phyloP scores from a whole-genome alignment of 345 rosid species.

The Luvunga scandens region DNA sequence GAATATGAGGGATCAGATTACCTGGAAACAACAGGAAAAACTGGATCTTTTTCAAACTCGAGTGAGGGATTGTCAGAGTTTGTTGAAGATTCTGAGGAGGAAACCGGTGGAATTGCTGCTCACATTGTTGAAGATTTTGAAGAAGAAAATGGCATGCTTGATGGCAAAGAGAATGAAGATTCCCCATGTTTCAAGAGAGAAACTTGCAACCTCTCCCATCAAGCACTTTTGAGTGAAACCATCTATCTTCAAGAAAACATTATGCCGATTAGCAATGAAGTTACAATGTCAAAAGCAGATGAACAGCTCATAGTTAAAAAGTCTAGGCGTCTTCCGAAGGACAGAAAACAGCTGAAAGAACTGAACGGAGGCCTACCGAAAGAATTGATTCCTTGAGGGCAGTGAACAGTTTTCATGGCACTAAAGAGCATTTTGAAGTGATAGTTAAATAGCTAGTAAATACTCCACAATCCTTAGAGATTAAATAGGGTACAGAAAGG shows the following conservation, averaged over 20 bases:
- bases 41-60: constrained; percentile 11
- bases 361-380: background rate
- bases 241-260: background rate
- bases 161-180: constrained; percentile 11
- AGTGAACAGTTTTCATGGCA: background rate
- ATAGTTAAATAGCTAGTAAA: background rate
- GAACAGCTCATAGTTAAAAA: constrained; percentile 6
- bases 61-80: constrained; percentile 4
- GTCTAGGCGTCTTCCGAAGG: background rate
- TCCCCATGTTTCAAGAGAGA: background rate
- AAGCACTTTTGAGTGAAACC: background rate
- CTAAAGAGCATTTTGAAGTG: background rate
- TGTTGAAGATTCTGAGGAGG: constrained; percentile 5
- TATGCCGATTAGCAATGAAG: background rate
- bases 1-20: constrained; percentile 12
- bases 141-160: constrained; percentile 9
- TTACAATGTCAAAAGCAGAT: constrained; percentile 3
- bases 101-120: background rate
- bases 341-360: background rate
- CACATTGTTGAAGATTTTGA: constrained; percentile 29
- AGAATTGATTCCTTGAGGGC: background rate
- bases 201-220: background rate
- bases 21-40: background rate
- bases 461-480: background rate
- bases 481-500: background rate